A percentile compares a stretch with the other conserved stretches of the same genome.
Evolutionary conservation across 371 early-diverging fungal species (phyloP).

Genomic region (Saksenaea vasiformis): DNA sequence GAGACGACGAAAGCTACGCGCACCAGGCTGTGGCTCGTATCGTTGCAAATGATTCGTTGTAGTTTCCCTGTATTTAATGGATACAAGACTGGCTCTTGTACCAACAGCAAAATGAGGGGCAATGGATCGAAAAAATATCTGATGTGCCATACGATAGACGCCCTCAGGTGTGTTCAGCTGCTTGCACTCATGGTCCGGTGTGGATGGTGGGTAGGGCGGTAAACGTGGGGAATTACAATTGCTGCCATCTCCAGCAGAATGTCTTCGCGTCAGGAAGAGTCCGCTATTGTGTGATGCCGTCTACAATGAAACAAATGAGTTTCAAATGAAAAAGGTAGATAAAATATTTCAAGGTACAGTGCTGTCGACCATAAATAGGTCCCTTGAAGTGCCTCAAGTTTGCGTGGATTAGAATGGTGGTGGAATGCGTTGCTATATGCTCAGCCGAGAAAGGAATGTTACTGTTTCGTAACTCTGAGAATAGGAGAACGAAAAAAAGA

Average conservation of each 20-base stretch:
- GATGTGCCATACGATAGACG: conserved; percentile 47
- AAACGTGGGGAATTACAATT: conserved; percentile 12
- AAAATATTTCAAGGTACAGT: not conserved
- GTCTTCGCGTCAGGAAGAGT: conserved; percentile 36
- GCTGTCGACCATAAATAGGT: conserved; percentile 6
- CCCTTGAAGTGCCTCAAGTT: not conserved
- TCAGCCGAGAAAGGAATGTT: not conserved
- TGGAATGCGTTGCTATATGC: not conserved
- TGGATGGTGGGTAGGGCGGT: conserved; percentile 40
- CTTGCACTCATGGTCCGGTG: conserved; percentile 36
- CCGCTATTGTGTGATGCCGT: conserved; percentile 27
- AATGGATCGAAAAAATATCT: conserved; percentile 53
- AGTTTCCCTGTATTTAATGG: conserved; percentile 62
- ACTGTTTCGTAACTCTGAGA: not conserved
- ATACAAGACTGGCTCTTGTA: conserved; percentile 56
- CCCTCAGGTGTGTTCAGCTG: conserved; percentile 61
- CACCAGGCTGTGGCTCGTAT: conserved; percentile 47
- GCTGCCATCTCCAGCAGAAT: conserved; percentile 36
- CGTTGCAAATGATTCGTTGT: conserved; percentile 30
- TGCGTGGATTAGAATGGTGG: not conserved
- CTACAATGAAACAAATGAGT: conserved; percentile 9
- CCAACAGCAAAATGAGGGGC: conserved; percentile 52
- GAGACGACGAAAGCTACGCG: conserved; percentile 34
- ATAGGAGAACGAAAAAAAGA: not conserved
- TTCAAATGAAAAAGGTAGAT: not conserved